A percentile compares a stretch with the other conserved stretches of the same genome.
These are phyloP conservation scores for Penicillium sp. DNA, from an alignment of 2,329 filamentous ascomycete species.

Conservation along the genomic window DNA sequence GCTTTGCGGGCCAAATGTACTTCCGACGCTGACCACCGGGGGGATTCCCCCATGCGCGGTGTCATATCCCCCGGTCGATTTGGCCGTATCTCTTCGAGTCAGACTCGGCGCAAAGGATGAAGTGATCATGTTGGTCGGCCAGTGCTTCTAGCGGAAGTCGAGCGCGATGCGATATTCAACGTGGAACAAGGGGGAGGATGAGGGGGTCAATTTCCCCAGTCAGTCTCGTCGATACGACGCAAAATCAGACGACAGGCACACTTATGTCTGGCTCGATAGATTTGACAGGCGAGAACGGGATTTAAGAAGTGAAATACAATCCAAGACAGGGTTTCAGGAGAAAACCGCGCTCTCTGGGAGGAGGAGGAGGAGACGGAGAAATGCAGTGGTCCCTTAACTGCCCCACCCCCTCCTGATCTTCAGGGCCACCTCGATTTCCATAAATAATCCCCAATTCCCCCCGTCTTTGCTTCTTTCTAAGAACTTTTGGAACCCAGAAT, in stretches of 20 bases:
- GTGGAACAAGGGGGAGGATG: background rate
- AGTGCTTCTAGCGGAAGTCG: background rate
- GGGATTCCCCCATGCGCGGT: constrained; percentile 26
- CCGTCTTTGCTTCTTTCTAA: constrained; percentile 1
- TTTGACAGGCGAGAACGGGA: background rate
- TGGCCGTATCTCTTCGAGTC: constrained; percentile 37
- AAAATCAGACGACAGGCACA: background rate
- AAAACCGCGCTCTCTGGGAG: background rate
- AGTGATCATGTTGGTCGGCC: constrained; percentile 31
- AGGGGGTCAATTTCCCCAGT: background rate
- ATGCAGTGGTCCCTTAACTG: background rate
- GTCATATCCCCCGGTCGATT: constrained; percentile 35
- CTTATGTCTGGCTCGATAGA: background rate
- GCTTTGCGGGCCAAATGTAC: constrained; percentile 48
- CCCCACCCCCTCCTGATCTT: background rate
- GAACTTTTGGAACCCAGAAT: background rate
- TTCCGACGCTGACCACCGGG: constrained; percentile 33
- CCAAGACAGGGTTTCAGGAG: background rate
- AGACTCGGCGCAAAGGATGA: constrained; percentile 37
- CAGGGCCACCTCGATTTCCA: background rate
- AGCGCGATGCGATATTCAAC: background rate
- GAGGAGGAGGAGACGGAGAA: background rate
- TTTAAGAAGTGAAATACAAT: background rate
- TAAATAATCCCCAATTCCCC: constrained; percentile 12
- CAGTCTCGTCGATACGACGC: background rate